Evolutionary conservation across 352 stramenopile genomes (phyloP), one percentile per base, ranked within the genome.

Genomic region (Elongisporangium prolatum): DNA sequence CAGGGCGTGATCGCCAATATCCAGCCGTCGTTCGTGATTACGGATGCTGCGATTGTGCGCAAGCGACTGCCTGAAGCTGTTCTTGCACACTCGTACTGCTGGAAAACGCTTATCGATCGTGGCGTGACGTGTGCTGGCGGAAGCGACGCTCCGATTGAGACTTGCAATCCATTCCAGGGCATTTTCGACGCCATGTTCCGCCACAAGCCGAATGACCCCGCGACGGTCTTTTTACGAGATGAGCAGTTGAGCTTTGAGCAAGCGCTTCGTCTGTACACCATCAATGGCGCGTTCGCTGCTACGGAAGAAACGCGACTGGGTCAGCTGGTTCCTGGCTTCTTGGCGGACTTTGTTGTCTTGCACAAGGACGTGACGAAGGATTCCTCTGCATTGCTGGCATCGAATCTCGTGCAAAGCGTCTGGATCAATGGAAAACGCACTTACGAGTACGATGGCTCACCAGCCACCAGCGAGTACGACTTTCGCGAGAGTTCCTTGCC

Each of bases 131-230:
- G 89, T 24, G 86, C 85, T 18, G 89, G 88, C 17, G 86, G 84
- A 24, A 93, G 80, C 21, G 88, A 97, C 40, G 78, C 82, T 21
- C 88, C 88, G 8, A 92, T 97, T 24, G 88, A 97, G 63, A 93
- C 81, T 16, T 89, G 80, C 59, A 91, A 92, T 44, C 88, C 88
- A 21, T 92, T 96, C 62, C 80, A 90, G 62, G 88, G 88, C 24
- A 91, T 97, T 49, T 97, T 89, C 61, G 88, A 97, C 50, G 83
- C 87, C 16, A 90, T 97, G 2, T 91, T 83, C 55, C 84, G 88
- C 37, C 67, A 65, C 60, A 86, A 83, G 24, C 77, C 78, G 5
- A 69, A 65, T 20, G 69, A 65, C 13, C 67, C 72, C 1, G 62
- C 79, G n/a, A 56, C 77, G 8, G 77, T 79, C 4, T 90, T 87